Conservation (phyloP, 2,329 filamentous ascomycete species). For the Fusarium devonianum region DNA sequence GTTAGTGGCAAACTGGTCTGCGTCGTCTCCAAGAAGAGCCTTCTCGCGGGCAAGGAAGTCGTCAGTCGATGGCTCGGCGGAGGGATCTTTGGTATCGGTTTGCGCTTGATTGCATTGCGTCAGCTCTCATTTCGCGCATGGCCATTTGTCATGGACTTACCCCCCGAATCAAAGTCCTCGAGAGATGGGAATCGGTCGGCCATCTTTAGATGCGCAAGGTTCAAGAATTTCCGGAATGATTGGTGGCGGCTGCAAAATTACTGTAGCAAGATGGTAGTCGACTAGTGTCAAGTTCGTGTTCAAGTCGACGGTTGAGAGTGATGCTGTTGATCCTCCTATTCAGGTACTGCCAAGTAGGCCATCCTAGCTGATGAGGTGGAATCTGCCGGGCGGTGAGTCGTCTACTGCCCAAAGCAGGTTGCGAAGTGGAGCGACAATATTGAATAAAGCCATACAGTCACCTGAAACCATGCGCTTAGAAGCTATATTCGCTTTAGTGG, state of each 20-base stretch:
- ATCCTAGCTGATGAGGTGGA: slow-evolving; percentile 41
- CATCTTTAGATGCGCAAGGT: slow-evolving; percentile 56
- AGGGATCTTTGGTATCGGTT: slow-evolving; percentile 67
- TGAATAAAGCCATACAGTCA: slow-evolving; percentile 30
- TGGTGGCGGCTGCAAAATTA: neutral
- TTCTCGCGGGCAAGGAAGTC: slow-evolving; percentile 94
- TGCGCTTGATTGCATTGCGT: slow-evolving; percentile 61
- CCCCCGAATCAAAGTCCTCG: slow-evolving; percentile 76
- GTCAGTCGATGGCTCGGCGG: slow-evolving; percentile 68
- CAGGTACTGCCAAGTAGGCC: slow-evolving; percentile 37
- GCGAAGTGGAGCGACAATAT: slow-evolving; percentile 21
- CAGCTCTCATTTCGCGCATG: slow-evolving; percentile 25
- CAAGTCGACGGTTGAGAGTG: slow-evolving; percentile 24
- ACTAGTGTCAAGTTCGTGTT: slow-evolving; percentile 10
- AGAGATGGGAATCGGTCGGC: slow-evolving; percentile 81
- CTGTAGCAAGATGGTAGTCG: slow-evolving; percentile 1
- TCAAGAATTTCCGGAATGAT: neutral
- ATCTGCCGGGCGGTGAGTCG: slow-evolving; percentile 50
- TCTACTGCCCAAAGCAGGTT: slow-evolving; percentile 9
- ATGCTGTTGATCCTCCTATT: slow-evolving; percentile 41
- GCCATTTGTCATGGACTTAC: slow-evolving; percentile 50
- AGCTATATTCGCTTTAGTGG: slow-evolving; percentile 29
- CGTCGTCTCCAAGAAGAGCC: slow-evolving; percentile 89
- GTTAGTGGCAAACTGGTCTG: slow-evolving; percentile 83
- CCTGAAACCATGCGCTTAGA: slow-evolving; percentile 35